Evolutionary conservation across 2,329 filamentous ascomycete species (phyloP), one percentile per base, ranked within the genome.

Genomic region (Zarea fungicola): DNA sequence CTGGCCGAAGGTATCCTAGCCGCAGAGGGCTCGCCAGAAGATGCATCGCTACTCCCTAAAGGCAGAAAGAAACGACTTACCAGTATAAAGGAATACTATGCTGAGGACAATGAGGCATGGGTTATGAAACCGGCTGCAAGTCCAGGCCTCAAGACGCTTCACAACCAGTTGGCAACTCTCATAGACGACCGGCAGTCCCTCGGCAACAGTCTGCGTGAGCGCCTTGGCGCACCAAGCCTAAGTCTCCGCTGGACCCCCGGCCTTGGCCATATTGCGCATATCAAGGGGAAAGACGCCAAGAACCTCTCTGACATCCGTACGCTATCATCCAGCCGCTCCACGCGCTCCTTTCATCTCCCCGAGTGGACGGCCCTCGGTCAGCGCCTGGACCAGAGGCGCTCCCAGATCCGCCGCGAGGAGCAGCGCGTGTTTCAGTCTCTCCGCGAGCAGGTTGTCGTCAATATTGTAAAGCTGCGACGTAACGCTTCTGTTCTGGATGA

Each of bases 401-500:
- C 84, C 42, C 84, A 84, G 35, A 95, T 99, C 60, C 83, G 89
- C 31, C 76, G 78, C 50, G 93, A 96, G 65, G 93, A 99, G 68
- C 81, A 89, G 58, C 77, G 79, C 37, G 84, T 99, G 7, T 89
- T 97, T 57, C 74, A 81, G 49, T 69, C 76, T 5, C 74, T 99
- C 8, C 85, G 92, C 25, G 79, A 83, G 52, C 75, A 80, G 43
- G 90, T 96, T 1, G 83, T 97, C 4, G 70, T 79, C 40, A 92
- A 91, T 58, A 78, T 99, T 3, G 82, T 96, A 54, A 89, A 85
- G 59, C 79, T 99, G 13, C 84, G 93, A 6, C 86, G 87, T 50
- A 97, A 96, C 65, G 91, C 92, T 10, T 78, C 82, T n/a, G 86
- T 96, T 1, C 80, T 99, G 18, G 92, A 97, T 63, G 91, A 96